Evolutionary conservation across 116 monocot genomes (phyloP).

Genomic region (Zostera marina): DNA sequence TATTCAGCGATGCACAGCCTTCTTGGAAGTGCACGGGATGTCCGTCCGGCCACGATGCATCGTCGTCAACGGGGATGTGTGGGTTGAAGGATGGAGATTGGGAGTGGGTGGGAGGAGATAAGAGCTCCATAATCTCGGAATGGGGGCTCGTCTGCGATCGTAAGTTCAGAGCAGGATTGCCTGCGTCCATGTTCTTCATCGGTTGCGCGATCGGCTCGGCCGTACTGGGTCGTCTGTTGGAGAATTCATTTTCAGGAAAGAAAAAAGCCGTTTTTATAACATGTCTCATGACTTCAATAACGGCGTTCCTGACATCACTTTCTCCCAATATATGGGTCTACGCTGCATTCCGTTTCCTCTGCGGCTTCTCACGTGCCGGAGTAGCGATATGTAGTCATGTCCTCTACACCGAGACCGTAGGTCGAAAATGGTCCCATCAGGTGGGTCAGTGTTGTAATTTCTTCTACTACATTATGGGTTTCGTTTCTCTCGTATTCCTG

Average conservation of each 20-base stretch:
- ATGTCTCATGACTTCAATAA: constrained; percentile 31
- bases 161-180: constrained; percentile 47
- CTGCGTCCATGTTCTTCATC: constrained; percentile 69
- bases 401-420: constrained; percentile 55
- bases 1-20: constrained; percentile 68
- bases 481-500: constrained; percentile 15
- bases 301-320: constrained; percentile 18
- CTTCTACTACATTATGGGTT: constrained; percentile 75
- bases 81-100: not conserved
- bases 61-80: constrained; percentile 36
- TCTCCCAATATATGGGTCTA: constrained; percentile 41
- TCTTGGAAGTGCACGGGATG: constrained; percentile 34
- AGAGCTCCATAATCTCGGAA: constrained; percentile 55
- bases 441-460: constrained; percentile 63
- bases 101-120: constrained; percentile 4
- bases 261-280: constrained; percentile 48
- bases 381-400: constrained; percentile 43
- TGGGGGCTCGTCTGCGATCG: constrained; percentile 69
- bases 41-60: too few relatives aligned
- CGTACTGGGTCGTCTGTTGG: constrained; percentile 35
- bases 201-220: constrained; percentile 59
- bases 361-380: constrained; percentile 23
- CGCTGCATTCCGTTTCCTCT: constrained; percentile 16
- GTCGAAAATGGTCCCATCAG: constrained; percentile 45
- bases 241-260: constrained; percentile 21